Evolutionary conservation across 495 filamentous ascomycete species (phyloP).

Genomic region (Aspergillus carlsbadensis): DNA sequence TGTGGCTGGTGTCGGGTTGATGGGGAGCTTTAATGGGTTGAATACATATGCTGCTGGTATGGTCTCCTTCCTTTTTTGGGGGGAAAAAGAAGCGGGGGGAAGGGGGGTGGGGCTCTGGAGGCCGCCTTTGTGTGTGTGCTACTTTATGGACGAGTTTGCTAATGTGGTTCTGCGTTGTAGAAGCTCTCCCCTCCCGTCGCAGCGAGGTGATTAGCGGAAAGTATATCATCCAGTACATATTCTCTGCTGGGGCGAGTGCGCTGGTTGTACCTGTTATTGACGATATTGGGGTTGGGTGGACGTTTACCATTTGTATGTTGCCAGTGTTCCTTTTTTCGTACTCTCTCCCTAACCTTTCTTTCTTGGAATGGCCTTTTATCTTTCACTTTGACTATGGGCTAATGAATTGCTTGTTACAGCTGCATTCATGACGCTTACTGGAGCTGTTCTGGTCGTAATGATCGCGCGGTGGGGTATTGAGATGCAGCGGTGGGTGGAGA

Average conservation of each 20-base stretch:
- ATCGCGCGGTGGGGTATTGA: constrained; percentile 43
- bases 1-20: constrained; percentile 63
- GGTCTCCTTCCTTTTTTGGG: constrained; percentile 38
- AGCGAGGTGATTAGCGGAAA: constrained; percentile 72
- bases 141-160: not conserved
- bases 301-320: constrained; percentile 46
- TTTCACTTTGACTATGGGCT: no score
- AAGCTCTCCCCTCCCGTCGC: constrained; percentile 45
- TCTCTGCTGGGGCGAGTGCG: constrained; percentile 63
- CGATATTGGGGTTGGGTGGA: constrained; percentile 65
- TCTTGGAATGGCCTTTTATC: no score
- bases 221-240: constrained; percentile 69
- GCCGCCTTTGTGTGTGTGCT: no score
- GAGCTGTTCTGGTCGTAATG: constrained; percentile 32
- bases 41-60: constrained; percentile 77
- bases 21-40: constrained; percentile 68
- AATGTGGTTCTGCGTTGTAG: constrained; percentile 25
- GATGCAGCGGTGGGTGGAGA: constrained; percentile 44
- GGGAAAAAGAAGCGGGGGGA: no score
- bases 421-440: constrained; percentile 33
- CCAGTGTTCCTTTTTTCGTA: no score
- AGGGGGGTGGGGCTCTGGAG: no score
- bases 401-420: constrained; percentile 17
- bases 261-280: constrained; percentile 63
- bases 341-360: not conserved